phyloP scores from a whole-genome alignment of 805 yeast genomes.

The Schwanniomyces vanrijiae region DNA sequence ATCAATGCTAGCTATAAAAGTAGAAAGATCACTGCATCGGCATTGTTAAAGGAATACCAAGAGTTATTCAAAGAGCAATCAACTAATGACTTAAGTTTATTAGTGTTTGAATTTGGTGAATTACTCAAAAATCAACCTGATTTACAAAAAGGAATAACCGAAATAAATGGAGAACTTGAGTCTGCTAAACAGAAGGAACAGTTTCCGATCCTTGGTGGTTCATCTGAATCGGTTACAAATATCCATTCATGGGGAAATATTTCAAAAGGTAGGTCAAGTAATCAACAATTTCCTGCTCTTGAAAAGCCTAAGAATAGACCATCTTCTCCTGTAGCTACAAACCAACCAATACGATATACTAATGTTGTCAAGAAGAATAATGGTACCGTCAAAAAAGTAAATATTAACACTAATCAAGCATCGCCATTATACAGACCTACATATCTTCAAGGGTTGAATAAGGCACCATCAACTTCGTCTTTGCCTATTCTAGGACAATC shows the following conservation, averaged over 20 bases:
- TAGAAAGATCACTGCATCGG: constrained; percentile 46
- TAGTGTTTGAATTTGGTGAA: constrained; percentile 62
- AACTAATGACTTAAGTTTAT: constrained; percentile 51
- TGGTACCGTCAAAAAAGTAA: constrained; percentile 6
- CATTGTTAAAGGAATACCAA: constrained; percentile 46
- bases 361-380: constrained; percentile 25
- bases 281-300: constrained; percentile 36
- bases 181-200: constrained; percentile 27
- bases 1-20: constrained; percentile 50
- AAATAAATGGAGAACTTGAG: constrained; percentile 19
- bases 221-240: constrained; percentile 7
- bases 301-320: constrained; percentile 23
- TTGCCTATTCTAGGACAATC: constrained; percentile 29
- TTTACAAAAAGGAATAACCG: constrained; percentile 38
- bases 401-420: constrained; percentile 16
- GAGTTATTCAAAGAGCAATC: constrained; percentile 44
- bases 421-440: constrained; percentile 26
- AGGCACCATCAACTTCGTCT: constrained; percentile 20
- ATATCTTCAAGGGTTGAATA: constrained; percentile 25
- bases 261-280: constrained; percentile 5
- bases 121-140: constrained; percentile 49
- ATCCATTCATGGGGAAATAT: constrained; percentile 28
- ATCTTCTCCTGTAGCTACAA: constrained; percentile 12
- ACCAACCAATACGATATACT: constrained; percentile 35
- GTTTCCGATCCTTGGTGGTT: constrained; percentile 51